Evolutionary conservation across 2,329 filamentous ascomycete genomes (phyloP).

Genomic region (Akanthomyces lecanii): DNA sequence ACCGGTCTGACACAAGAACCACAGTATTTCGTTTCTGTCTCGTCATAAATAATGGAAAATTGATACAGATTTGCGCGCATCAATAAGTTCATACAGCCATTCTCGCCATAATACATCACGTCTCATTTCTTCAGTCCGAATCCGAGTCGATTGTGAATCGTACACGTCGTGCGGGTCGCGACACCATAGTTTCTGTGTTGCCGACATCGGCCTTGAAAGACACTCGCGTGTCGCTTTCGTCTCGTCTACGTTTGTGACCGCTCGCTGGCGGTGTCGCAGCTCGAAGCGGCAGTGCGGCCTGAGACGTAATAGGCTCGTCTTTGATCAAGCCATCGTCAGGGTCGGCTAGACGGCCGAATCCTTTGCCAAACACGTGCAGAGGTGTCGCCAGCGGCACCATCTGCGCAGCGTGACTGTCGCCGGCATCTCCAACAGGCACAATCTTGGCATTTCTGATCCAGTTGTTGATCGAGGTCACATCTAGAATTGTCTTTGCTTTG

Average conservation of each 20-base stretch:
- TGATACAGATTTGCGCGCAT: neutral
- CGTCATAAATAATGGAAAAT: neutral
- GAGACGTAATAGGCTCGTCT: slow-evolving; percentile 19
- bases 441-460: slow-evolving; percentile 55
- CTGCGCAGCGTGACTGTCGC: slow-evolving; percentile 38
- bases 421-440: slow-evolving; percentile 28
- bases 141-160: slow-evolving; percentile 4
- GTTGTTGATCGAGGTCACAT: slow-evolving; percentile 53
- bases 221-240: neutral
- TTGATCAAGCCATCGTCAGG: slow-evolving; percentile 45
- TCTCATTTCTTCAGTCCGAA: neutral
- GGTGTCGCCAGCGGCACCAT: slow-evolving; percentile 44
- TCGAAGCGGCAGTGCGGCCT: neutral
- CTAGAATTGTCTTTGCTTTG: slow-evolving; percentile 52
- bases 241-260: neutral
- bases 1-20: no score
- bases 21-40: no score
- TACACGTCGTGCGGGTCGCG: slow-evolving; percentile 7
- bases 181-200: neutral
- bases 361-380: slow-evolving; percentile 49
- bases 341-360: slow-evolving; percentile 38
- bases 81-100: neutral
- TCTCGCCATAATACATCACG: neutral
- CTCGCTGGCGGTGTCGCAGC: neutral
- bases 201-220: neutral